A percentile compares a stretch with the other conserved stretches of the same genome.
Evolutionary conservation across 352 stramenopile species (phyloP).

Genomic region (Saprolegnia parasitica): DNA sequence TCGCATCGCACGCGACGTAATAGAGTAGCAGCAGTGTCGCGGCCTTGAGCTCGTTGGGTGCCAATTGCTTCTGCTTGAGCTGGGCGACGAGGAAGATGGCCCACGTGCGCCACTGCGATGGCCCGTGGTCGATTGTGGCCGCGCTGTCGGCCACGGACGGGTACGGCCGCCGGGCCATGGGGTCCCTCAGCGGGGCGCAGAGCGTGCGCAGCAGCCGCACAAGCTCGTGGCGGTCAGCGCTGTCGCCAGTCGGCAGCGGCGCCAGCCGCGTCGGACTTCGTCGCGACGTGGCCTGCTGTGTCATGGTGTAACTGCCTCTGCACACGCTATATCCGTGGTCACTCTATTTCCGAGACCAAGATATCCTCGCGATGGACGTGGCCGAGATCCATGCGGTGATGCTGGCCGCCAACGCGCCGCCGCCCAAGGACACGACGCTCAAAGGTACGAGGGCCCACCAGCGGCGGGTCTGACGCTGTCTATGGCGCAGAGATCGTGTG

Average conservation of each 20-base stretch:
- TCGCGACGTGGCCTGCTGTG: too few species aligned
- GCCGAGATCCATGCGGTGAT: not conserved
- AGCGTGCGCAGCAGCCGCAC: too few species aligned
- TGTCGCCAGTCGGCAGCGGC: too few species aligned
- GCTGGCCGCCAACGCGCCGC: not conserved
- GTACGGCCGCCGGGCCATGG: not conserved
- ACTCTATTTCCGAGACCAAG: not conserved
- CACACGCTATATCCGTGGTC: not conserved
- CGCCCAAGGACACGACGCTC: not conserved
- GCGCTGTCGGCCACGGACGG: conserved; percentile 15
- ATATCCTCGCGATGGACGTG: too few species aligned
- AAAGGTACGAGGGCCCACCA: not conserved
- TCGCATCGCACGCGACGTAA: conserved; percentile 18
- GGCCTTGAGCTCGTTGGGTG: not conserved
- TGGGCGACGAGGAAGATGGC: not conserved
- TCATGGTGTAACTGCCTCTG: not conserved
- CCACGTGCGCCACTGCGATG: not conserved
- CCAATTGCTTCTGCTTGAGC: not conserved
- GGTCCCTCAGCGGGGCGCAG: too few species aligned
- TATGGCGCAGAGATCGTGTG: not conserved
- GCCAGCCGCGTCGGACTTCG: too few species aligned
- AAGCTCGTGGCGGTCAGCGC: too few species aligned
- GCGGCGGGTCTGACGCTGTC: not conserved
- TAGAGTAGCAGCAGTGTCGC: conserved; percentile 18
- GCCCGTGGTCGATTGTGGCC: not conserved